A percentile compares a stretch with the other conserved stretches of the same genome.
Conservation (phyloP, 2,329 filamentous ascomycete genomes). For the Penicillium sp. region DNA sequence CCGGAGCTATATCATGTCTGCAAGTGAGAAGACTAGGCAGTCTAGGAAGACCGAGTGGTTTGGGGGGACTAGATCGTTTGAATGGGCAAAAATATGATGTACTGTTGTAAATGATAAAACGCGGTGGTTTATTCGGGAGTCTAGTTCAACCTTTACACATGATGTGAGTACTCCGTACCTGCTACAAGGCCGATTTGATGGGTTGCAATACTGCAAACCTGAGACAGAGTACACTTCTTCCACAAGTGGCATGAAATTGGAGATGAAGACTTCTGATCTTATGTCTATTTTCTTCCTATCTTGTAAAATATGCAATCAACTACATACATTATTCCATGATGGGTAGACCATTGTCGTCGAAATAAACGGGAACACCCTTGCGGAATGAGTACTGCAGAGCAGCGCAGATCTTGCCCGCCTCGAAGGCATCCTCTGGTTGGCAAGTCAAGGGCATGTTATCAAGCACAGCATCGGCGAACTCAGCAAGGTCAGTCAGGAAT, state of each 20-base stretch:
- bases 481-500: conserved; percentile 9
- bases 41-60: too few relatives aligned
- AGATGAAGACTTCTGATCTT: not conserved
- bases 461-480: conserved; percentile 11
- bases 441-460: conserved; percentile 13
- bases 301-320: not conserved
- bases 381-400: conserved; percentile 13
- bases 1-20: too few relatives aligned
- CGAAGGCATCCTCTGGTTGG: conserved; percentile 12
- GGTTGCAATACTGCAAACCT: not conserved
- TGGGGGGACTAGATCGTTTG: too few relatives aligned
- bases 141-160: too few relatives aligned
- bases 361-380: conserved; percentile 12
- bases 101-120: too few relatives aligned
- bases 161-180: not conserved
- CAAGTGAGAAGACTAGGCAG: too few relatives aligned
- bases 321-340: conserved; percentile 8
- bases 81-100: too few relatives aligned
- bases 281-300: conserved; percentile 1
- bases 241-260: not conserved
- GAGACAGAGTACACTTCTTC: not conserved
- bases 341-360: conserved; percentile 10
- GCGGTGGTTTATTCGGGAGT: too few relatives aligned
- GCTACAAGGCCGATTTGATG: not conserved
- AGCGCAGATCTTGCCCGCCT: conserved; percentile 12